These are phyloP conservation scores for Schizophyllum commune DNA, from an alignment of 1,284 basidiomycete species.

Conservation along the genomic window DNA sequence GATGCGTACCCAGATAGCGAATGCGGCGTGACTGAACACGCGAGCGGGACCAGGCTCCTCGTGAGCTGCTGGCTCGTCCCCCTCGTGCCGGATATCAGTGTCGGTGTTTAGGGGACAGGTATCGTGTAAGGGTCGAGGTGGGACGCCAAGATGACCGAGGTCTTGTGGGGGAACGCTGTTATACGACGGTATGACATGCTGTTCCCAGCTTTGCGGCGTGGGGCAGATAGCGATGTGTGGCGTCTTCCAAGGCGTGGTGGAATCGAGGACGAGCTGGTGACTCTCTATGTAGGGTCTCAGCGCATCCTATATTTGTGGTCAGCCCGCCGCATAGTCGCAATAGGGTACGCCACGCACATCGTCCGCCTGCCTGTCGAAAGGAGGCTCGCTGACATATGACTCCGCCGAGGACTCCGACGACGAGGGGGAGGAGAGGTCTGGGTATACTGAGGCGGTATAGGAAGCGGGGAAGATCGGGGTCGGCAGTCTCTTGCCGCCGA, in stretches of 20 bases:
- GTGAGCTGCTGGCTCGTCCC: not conserved
- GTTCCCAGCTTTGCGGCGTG: not conserved
- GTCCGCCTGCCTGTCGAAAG: not conserved
- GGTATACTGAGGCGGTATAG: not conserved
- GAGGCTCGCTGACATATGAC: not conserved
- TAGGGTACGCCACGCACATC: not conserved
- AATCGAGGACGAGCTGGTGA: not conserved
- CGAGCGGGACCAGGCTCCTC: not conserved
- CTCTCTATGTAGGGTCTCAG: not conserved
- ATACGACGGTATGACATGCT: not conserved
- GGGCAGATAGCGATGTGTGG: not conserved
- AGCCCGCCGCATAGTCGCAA: not conserved
- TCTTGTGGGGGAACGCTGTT: not conserved
- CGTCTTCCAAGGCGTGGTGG: not conserved
- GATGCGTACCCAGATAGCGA: not conserved
- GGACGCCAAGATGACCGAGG: not conserved
- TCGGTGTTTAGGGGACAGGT: not conserved
- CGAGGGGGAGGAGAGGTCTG: not conserved
- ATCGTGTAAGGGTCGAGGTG: not conserved
- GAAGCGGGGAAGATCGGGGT: not conserved
- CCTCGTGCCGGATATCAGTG: not conserved
- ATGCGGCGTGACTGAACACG: not conserved
- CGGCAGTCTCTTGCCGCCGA: not conserved
- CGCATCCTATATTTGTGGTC: not conserved
- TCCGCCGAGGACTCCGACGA: not conserved